Base-by-base conservation (phyloP, 805 yeast species). In the Candida takata region DNA sequence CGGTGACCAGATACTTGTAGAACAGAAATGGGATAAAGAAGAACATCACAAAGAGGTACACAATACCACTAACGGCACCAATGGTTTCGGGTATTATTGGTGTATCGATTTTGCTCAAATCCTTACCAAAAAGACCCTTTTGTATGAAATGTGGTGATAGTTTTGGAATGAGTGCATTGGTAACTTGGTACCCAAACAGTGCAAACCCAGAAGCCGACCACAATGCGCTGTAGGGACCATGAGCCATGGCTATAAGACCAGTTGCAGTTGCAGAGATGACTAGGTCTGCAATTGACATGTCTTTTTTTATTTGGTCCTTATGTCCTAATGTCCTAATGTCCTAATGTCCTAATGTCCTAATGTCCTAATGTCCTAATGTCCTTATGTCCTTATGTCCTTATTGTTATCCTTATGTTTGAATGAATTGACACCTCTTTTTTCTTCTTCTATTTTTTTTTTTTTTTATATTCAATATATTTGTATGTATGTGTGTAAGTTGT, bases 11-110 rank as follows among this genome's bases (percentile, higher is more conserved):
- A 54, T 78, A 81, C 55, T 79, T 80, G 65, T 77, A 79, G 55
- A 90, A 90, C 54, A 87, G 62, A 53, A 86, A 84, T 23, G 98
- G 98, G 27, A 90, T 84, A 57, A 85, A 80, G 44, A 82, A 69
- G 50, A 86, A 73, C 84, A 92, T 80, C 28, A 84, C 58, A 44
- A 87, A 77, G 37, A 92, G 58, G 55, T 88, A 87, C 0, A 87
- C 78, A 4, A 83, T 68, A 0, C 95, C 92, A 5, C 86, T 73
- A 1, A 90, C 81, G 3, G 86, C 80, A n/a, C 98, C 98, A 67
- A 90, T 78, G 0, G 94, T 74, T 61, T 92, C 98, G 2, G 98
- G 92, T 8, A 86, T 69, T 3, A 77, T 65, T 0, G 95, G 94
- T 28, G 59, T 66, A n/a, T 74, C 75, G n/a, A 55, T 58, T 56